Base-by-base conservation (phyloP, 345 rosid genomes). In the Adansonia digitata region DNA sequence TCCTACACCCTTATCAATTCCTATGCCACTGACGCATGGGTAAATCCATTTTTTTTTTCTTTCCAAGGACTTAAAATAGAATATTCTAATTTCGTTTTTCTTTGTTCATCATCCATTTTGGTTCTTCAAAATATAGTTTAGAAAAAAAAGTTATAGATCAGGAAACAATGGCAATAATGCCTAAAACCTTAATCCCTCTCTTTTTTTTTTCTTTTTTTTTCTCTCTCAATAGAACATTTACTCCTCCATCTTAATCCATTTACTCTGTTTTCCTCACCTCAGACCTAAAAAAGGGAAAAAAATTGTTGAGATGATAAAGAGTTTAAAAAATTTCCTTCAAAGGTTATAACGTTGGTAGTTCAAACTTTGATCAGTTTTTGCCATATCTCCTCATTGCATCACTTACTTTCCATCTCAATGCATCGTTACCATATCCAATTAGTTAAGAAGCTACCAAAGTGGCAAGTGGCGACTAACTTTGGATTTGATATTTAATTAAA, bases 361-460 rank as follows among this genome's bases (percentile, higher is more conserved):
- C 34, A 24, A 65, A 65, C 51, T 66, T 66, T 13, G 70, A 66
- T 62, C 2, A 40, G 22, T 42, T 7, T 40, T 24, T 42, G 15
- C 34, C 24, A 66, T 42, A 66, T 66, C 71, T 66, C 52, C 52
- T 22, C 2, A 11, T 59, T 39, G 18, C 69, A 22, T 22, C 69
- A 65, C 51, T 62, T 34, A 65, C 12, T 66, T 66, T 66, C 52
- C 52, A 42, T 66, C 34, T 43, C 71, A 66, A 42, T 43, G n/a
- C 52, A 66, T 66, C 53, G 26, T 45, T 67, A 45, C 18, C 55
- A 67, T 11, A 13, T 46, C 12, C 55, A 45, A 43, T 45, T 24
- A 56, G 24, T 26, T 11, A 56, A 24, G 34, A 56, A 26, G 34
- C 15, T 12, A 56, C 7, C 13, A 26, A 56, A 24, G 5, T 56